Conservation (phyloP, 768 basidiomycete genomes). For the Trametes cingulata region DNA sequence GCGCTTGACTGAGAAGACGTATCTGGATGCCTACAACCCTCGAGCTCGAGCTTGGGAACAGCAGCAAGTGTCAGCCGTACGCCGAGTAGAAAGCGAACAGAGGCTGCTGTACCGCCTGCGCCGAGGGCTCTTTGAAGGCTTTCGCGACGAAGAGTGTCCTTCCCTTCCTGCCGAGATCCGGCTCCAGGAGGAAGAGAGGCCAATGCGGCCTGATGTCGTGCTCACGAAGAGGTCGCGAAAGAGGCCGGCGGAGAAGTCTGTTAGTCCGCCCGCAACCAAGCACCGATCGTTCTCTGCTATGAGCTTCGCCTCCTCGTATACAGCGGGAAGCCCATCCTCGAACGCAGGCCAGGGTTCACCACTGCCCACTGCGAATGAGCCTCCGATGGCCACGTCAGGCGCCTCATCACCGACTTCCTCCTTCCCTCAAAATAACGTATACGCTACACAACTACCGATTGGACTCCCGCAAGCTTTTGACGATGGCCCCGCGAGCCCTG, state of each 20-base stretch:
- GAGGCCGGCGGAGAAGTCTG: background rate
- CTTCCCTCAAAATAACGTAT: no score
- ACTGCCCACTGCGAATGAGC: background rate
- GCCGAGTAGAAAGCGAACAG: slow-evolving; percentile 59
- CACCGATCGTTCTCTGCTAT: slow-evolving; percentile 1
- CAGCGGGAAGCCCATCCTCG: background rate
- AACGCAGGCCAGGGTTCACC: background rate
- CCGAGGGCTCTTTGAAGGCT: slow-evolving; percentile 56
- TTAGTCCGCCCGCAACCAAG: background rate
- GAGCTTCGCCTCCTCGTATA: background rate
- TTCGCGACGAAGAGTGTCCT: slow-evolving; percentile 57
- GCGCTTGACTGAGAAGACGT: slow-evolving; percentile 50
- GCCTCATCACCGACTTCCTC: no score
- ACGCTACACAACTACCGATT: background rate
- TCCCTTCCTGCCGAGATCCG: slow-evolving; percentile 58
- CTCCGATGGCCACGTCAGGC: background rate
- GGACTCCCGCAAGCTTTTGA: background rate
- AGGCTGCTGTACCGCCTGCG: slow-evolving; percentile 62
- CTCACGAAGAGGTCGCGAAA: background rate
- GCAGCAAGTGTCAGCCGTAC: slow-evolving; percentile 58
- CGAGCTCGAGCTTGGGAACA: slow-evolving; percentile 65
- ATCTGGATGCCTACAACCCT: slow-evolving; percentile 61
- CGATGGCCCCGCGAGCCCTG: background rate
- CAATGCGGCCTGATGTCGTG: background rate
- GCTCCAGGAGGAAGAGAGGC: slow-evolving; percentile 37